Percentiles rank a stretch among this genome's conserved stretches.
Conservation (phyloP, 306 rosid species). For the Neltuma alba region DNA sequence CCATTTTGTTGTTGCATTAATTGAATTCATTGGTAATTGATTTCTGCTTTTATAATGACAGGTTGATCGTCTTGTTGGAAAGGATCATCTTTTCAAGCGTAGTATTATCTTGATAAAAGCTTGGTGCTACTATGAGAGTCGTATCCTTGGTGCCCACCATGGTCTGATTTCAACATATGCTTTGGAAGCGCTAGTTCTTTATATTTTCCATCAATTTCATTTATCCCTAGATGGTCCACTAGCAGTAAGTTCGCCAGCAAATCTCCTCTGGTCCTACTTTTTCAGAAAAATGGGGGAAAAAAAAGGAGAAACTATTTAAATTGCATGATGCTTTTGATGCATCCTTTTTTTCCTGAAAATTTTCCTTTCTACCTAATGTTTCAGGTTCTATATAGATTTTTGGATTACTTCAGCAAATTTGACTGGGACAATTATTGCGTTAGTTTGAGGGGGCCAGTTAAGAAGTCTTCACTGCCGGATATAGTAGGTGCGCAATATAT, state of each 20-base stretch:
- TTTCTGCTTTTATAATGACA: constrained; percentile 40
- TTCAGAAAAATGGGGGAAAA: constrained; percentile 11
- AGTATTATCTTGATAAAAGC: constrained; percentile 83
- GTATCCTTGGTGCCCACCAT: constrained; percentile 89
- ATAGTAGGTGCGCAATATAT: constrained; percentile 59
- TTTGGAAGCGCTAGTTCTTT: constrained; percentile 82
- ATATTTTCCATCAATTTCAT: constrained; percentile 79
- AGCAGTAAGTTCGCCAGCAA: constrained; percentile 60
- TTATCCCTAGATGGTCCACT: constrained; percentile 71
- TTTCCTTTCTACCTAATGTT: constrained; percentile 28
- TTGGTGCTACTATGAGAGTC: constrained; percentile 96
- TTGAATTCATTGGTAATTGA: constrained; percentile 30
- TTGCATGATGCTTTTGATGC: constrained; percentile 32
- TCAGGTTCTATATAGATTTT: constrained; percentile 84
- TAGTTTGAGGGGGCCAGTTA: constrained; percentile 84
- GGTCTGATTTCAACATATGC: constrained; percentile 94
- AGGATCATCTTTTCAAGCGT: constrained; percentile 84
- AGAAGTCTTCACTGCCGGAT: constrained; percentile 70
- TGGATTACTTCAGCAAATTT: constrained; percentile 87
- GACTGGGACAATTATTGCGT: constrained; percentile 88
- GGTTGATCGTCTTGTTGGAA: constrained; percentile 77
- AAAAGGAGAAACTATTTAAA: constrained; percentile 21
- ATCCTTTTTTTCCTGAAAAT: constrained; percentile 33
- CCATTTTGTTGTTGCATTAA: constrained; percentile 1
- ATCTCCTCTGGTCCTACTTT: constrained; percentile 31